Percentiles rank a stretch among this genome's conserved stretches.
phyloP scores from a whole-genome alignment of 495 filamentous ascomycete genomes.

The Trichoderma asperelloides region DNA sequence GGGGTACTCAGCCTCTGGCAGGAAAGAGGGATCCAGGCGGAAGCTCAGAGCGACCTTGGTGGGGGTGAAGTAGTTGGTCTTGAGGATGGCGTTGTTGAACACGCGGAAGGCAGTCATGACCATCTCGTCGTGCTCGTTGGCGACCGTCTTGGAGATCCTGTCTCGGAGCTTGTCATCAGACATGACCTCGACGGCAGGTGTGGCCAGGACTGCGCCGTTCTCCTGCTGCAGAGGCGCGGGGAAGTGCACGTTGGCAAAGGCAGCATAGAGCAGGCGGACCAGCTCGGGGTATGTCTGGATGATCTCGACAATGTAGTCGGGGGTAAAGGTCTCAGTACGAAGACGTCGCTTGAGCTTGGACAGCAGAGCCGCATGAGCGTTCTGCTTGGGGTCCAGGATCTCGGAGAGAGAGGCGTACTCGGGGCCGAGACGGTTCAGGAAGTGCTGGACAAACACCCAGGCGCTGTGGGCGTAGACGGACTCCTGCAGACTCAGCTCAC shows the following conservation, averaged over 20 bases:
- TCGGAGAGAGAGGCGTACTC: slow-evolving; percentile 83
- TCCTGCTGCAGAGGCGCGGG: slow-evolving; percentile 48
- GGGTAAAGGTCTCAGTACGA: slow-evolving; percentile 92
- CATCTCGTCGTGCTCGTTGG: slow-evolving; percentile 95
- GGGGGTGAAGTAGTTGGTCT: slow-evolving; percentile 99
- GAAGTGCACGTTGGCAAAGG: slow-evolving; percentile 87
- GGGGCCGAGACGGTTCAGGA: slow-evolving; percentile 86
- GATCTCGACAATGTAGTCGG: slow-evolving; percentile 95
- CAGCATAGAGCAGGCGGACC: slow-evolving; percentile 78
- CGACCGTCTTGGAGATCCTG: slow-evolving; percentile 68
- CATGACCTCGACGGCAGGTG: slow-evolving; percentile 62
- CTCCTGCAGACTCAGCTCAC: slow-evolving; percentile 86
- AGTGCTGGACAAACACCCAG: slow-evolving; percentile 95
- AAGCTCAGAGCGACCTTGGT: slow-evolving; percentile 98
- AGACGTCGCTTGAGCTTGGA: slow-evolving; percentile 94
- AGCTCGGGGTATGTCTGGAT: slow-evolving; percentile 86
- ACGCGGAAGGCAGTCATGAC: slow-evolving; percentile 95
- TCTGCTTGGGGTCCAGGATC: slow-evolving; percentile 65
- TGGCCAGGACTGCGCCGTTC: slow-evolving; percentile 62
- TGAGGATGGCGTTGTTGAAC: slow-evolving; percentile 84
- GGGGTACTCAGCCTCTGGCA: slow-evolving; percentile 87
- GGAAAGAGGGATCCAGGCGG: slow-evolving; percentile 79
- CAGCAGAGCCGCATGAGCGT: slow-evolving; percentile 69
- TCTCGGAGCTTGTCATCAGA: slow-evolving; percentile 69
- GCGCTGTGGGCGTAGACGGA: slow-evolving; percentile 95